Percentiles rank a stretch among this genome's conserved stretches.
Conservation (phyloP, 1,284 basidiomycete genomes). For the Gomphus bonarii region DNA sequence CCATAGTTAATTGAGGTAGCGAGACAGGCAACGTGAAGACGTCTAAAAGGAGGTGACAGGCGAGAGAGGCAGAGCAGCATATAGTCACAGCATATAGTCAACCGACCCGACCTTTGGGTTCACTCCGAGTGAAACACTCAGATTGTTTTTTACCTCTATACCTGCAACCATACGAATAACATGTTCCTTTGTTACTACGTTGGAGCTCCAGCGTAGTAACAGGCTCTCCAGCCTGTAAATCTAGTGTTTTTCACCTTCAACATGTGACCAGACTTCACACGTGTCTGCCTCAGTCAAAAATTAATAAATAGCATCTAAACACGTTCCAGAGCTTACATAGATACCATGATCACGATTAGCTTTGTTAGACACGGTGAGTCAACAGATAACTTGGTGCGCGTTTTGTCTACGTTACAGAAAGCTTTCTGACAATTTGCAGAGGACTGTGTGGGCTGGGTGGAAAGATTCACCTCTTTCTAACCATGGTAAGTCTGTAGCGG, state of each 20-base stretch:
- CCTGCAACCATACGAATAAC: too few relatives aligned
- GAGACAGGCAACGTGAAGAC: slow-evolving; percentile 1
- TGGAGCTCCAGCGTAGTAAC: too few relatives aligned
- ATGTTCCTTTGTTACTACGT: too few relatives aligned
- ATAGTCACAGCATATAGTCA: too few relatives aligned
- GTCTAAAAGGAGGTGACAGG: not conserved
- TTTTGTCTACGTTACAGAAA: not conserved
- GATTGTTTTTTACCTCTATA: too few relatives aligned
- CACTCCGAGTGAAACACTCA: not conserved
- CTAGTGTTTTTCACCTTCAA: too few relatives aligned
- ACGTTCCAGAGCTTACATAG: not conserved
- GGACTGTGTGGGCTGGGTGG: slow-evolving; percentile 72
- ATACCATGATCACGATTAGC: slow-evolving; percentile 28
- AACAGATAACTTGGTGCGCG: slow-evolving; percentile 50
- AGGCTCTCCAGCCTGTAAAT: too few relatives aligned
- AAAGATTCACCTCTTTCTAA: slow-evolving; percentile 73
- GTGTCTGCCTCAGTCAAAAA: too few relatives aligned
- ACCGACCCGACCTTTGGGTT: not conserved
- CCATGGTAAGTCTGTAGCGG: slow-evolving; percentile 47
- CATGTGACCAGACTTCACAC: too few relatives aligned
- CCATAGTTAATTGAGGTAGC: slow-evolving; percentile 11
- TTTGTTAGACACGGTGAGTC: slow-evolving; percentile 67
- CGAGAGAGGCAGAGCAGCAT: not conserved
- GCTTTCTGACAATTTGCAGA: slow-evolving; percentile 23
- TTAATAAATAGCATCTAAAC: too few relatives aligned